Base-by-base conservation (phyloP, 2,329 filamentous ascomycete genomes). In the Colletotrichum filicis region DNA sequence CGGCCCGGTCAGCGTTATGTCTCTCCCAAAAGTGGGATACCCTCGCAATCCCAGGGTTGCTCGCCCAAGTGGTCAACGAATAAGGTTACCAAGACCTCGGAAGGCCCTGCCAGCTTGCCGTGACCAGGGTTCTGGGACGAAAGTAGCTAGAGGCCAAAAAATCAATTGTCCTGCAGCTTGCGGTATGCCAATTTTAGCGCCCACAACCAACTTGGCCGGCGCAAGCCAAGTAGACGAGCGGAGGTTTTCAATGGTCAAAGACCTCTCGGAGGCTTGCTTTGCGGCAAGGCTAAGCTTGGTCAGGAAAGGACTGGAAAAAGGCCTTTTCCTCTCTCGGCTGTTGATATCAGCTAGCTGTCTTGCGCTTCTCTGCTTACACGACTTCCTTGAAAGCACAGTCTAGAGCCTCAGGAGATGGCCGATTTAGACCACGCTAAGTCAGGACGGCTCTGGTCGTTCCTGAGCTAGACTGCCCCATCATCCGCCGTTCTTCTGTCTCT, bases 231-330 rank as follows among this genome's bases (percentile, higher is more conserved):
- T 24, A 19, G 56, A 26, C 32, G 26, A 60, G 30, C 49, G 55
- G 56, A 52, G 24, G 56, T 32, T 71, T 19, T 71, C 46, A 71
- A 56, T 73, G 60, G 71, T n/a, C 60, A 35, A 58, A 61, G 67
- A 37, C 56, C 71, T 37, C 26, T 30, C 28, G 19, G 28, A 61
- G 71, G 71, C 67, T 66, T 61, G 61, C 12, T 42, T 62, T 24
- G 60, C 71, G 66, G 66, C 67, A 66, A 73, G 60, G 22, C 60
- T 28, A 65, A 42, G 1, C 67, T 42, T 9, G 46, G 49, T 65
- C 28, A 28, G 56, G 71, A 66, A 73, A 70, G 35, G 56, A 53
- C 30, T 37, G 22, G 11, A n/a, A 57, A 22, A 12, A n/a, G 12
- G 9, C 14, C 66, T 56, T 49, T 52, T 56, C 66, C 56, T 11